These are phyloP conservation scores for Periconia digitata DNA, from an alignment of 2,329 filamentous ascomycete genomes.

Conservation along the genomic window DNA sequence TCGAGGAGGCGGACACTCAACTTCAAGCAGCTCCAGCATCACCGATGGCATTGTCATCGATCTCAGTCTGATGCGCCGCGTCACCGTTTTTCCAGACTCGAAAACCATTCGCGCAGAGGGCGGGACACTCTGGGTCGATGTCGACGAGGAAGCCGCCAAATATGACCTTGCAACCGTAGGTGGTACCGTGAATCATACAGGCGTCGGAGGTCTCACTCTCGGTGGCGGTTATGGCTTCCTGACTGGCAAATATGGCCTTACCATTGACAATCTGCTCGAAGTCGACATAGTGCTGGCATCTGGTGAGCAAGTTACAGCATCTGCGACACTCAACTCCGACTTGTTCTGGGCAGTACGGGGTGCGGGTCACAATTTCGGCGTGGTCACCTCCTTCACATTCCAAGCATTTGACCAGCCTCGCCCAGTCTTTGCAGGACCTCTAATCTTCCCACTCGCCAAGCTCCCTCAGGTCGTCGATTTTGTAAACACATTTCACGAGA, in stretches of 20 bases:
- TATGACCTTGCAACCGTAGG: constrained; percentile 61
- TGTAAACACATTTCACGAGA: constrained; percentile 30
- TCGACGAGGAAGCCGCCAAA: constrained; percentile 54
- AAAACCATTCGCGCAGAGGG: constrained; percentile 54
- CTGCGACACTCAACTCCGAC: constrained; percentile 22
- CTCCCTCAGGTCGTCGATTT: constrained; percentile 29
- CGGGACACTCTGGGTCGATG: constrained; percentile 57
- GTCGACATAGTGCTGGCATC: constrained; percentile 38
- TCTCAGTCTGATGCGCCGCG: constrained; percentile 53
- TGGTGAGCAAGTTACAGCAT: constrained; percentile 39
- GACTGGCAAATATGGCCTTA: constrained; percentile 56
- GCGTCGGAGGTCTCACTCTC: constrained; percentile 58
- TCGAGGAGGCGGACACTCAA: constrained; percentile 59
- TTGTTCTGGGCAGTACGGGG: constrained; percentile 47
- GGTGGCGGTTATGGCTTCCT: constrained; percentile 63
- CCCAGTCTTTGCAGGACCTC: constrained; percentile 39
- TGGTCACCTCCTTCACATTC: constrained; percentile 47
- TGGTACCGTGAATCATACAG: constrained; percentile 64
- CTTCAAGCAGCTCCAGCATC: constrained; percentile 53
- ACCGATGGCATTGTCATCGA: constrained; percentile 59
- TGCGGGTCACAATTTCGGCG: constrained; percentile 40
- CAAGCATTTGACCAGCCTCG: constrained; percentile 31
- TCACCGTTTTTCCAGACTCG: constrained; percentile 50
- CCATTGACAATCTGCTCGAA: constrained; percentile 48
- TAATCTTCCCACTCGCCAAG: constrained; percentile 38